Evolutionary conservation across 139 green algal species (phyloP), one percentile per base, ranked within the genome.

Genomic region (Coccomyxa sp.): DNA sequence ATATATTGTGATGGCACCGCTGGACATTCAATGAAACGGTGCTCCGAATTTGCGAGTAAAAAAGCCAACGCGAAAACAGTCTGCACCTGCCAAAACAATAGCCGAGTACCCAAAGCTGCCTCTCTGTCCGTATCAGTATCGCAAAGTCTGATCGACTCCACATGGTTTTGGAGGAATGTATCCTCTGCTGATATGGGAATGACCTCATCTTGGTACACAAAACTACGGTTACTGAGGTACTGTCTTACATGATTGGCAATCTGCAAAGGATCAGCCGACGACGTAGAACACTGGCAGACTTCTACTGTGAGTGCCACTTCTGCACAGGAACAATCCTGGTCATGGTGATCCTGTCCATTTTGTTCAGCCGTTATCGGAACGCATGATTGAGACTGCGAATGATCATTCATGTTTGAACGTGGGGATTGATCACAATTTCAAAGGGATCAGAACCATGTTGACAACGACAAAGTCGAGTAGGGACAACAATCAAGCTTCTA

Each of bases 81-180:
- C 78, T 77, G 38, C 1, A 88, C 76, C 77, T 91, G 86, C 87
- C 85, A 89, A 27, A 83, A 74, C 45, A 90, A 79, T 28, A 90
- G 82, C 38, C 45, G 80, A 14, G 81, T 27, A 59, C 89, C 83
- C 10, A 85, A 68, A 12, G 28, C 18, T 13, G 17, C 11, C 13
- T 16, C n/a, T 0, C 15, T 13, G 15, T 57, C 32, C 9, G n/a
- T 30, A 21, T 67, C 77, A 45, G 79, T 82, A 31, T 76, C 74
- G 0, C 17, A 58, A n/a, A 90, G 16, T 13, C n/a, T 71, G 13
- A 88, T 77, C 25, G 66, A 81, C 58, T 79, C 32, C 10, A 85
- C 79, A 27, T 85, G 28, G 13, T 32, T 81, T 0, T 87, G 85
- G 67, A 89, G 80, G 27, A 89, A 82, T 23, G 63, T 30, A 18